phyloP scores from a whole-genome alignment of 2,329 filamentous ascomycete genomes.

The Dryadomyces quercus-mongolicae region DNA sequence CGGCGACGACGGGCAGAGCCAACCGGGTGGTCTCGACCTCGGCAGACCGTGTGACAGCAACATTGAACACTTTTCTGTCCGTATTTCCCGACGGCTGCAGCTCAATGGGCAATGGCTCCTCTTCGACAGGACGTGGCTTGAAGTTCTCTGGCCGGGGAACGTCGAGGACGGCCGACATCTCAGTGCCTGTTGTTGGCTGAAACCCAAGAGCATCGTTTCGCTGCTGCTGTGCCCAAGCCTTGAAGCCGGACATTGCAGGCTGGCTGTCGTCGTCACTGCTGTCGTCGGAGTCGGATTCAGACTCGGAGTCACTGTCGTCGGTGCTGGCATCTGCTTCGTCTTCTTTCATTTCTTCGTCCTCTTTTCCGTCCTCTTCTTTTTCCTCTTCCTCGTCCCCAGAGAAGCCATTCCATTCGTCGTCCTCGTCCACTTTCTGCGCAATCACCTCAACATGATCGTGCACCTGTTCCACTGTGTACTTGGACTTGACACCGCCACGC shows the following conservation, averaged over 20 bases:
- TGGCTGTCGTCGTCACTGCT: constrained; percentile 15
- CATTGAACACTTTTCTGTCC: constrained; percentile 62
- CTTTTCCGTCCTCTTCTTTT: constrained; percentile 13
- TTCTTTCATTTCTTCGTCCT: constrained; percentile 17
- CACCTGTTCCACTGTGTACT: constrained; percentile 67
- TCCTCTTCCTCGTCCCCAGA: constrained; percentile 24
- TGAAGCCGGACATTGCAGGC: constrained; percentile 56
- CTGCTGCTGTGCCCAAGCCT: constrained; percentile 80
- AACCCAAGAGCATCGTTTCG: constrained; percentile 73
- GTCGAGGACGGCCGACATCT: constrained; percentile 24
- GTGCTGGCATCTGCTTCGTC: constrained; percentile 19
- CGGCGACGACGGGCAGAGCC: constrained; percentile 77
- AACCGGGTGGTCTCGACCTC: constrained; percentile 70
- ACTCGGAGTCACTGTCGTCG: constrained; percentile 18
- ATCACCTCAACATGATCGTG: constrained; percentile 42
- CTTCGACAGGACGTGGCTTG: constrained; percentile 52
- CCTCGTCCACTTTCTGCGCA: constrained; percentile 14
- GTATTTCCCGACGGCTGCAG: constrained; percentile 47
- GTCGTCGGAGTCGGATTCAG: constrained; percentile 20
- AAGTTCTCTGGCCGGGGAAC: constrained; percentile 52
- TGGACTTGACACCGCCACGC: constrained; percentile 48
- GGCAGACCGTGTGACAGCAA: constrained; percentile 55
- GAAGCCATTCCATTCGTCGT: constrained; percentile 45
- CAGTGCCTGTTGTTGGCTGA: constrained; percentile 23
- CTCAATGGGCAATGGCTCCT: constrained; percentile 58